Conservation (phyloP, 2,329 filamentous ascomycete genomes). For the Plectosphaerella sp. region DNA sequence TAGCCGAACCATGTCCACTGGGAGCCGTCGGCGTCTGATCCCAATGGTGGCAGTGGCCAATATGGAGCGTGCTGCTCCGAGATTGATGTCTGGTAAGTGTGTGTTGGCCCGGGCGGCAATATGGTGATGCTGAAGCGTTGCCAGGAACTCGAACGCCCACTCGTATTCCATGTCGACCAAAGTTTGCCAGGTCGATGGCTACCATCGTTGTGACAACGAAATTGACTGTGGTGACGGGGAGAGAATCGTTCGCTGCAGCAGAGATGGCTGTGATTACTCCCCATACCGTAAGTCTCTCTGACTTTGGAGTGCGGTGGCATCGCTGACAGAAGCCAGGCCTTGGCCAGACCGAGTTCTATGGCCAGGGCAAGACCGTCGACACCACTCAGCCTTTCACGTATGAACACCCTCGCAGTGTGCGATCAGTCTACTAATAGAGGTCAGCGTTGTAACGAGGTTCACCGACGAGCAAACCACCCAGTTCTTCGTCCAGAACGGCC, state of each 20-base stretch:
- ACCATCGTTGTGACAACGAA: conserved; percentile 3
- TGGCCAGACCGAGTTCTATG: conserved; percentile 56
- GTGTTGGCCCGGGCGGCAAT: background rate
- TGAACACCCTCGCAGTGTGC: background rate
- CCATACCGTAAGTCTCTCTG: conserved; percentile 39
- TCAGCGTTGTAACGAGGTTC: conserved; percentile 58
- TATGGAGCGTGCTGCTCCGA: conserved; percentile 52
- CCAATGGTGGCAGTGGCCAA: conserved; percentile 41
- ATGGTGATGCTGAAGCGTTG: background rate
- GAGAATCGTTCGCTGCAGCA: conserved; percentile 51
- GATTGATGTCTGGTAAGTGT: conserved; percentile 53
- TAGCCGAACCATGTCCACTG: conserved; percentile 36
- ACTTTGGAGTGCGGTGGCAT: too few species aligned
- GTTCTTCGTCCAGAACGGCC: conserved; percentile 57
- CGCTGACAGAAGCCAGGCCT: conserved; percentile 19
- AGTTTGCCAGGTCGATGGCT: background rate
- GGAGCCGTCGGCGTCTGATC: conserved; percentile 42
- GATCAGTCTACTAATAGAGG: too few species aligned
- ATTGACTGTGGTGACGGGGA: conserved; percentile 21
- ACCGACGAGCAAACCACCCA: conserved; percentile 45
- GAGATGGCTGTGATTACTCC: conserved; percentile 63
- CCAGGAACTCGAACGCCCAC: conserved; percentile 45
- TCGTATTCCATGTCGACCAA: conserved; percentile 26
- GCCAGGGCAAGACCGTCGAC: conserved; percentile 50
- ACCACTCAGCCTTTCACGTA: conserved; percentile 48